Base-by-base conservation (phyloP, 805 yeast species). In the Candida ovalis region DNA sequence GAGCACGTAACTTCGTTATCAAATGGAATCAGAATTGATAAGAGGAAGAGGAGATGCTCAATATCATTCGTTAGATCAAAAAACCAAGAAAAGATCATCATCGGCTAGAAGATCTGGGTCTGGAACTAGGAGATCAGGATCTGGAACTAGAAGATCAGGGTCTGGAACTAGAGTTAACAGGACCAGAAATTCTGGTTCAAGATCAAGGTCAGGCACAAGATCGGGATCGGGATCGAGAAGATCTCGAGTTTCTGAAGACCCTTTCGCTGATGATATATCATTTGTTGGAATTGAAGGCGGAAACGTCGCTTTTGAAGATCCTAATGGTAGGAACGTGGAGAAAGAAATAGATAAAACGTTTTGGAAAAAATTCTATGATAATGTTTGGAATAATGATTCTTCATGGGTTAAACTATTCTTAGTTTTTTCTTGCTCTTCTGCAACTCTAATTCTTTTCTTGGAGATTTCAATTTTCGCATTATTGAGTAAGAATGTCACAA, bases 401-500 rank as follows among this genome's bases (percentile, higher is more conserved):
- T 24, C 40, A n/a, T 48, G 57, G 53, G 50, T 48, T 27, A 54
- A 48, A 36, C 15, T 41, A 18, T 69, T 67, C 44, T 57, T 73
- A 8, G 25, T 53, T 8, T 59, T 62, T 1, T 69, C 76, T 2
- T 37, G 27, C 4, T 37, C 17, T 3, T 67, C 70, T 8, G 75
- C 77, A 0, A 13, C 62, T 1, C 50, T 69, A 4, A 62, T 71
- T 3, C 47, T 73, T 13, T 66, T 59, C 2, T 60, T 72, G 15
- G 74, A 74, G 47, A 40, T 40, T 15, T 5, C 35, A 7, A 25
- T 27, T 5, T 27, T 40, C 24, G 32, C 19, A 8, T 3, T 40
- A 17, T 27, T 25, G 23, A 23, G 28, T 23, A 40, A 12, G 12
- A 40, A 21, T 15, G 30, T 25, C 15, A 25, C 19, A 23, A 32